phyloP scores from a whole-genome alignment of 2,329 filamentous ascomycete genomes.

The Aspergillus sp. region DNA sequence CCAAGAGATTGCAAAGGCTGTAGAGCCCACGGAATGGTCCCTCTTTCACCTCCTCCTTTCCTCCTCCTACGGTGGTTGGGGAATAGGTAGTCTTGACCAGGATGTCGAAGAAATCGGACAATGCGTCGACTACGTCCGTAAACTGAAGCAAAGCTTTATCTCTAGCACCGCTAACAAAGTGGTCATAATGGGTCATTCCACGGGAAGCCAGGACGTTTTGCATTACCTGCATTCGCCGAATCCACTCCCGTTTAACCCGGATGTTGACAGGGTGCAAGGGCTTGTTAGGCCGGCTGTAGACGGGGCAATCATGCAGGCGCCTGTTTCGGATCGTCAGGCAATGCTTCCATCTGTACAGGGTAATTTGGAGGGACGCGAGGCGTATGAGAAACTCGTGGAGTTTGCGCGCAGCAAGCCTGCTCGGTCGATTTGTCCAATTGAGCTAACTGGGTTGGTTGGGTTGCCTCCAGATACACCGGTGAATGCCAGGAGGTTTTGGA shows the following conservation, averaged over 20 bases:
- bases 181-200: slow-evolving; percentile 72
- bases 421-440: slow-evolving; percentile 37
- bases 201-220: slow-evolving; percentile 70
- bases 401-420: slow-evolving; percentile 36
- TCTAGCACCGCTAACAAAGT: slow-evolving; percentile 52
- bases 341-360: slow-evolving; percentile 43
- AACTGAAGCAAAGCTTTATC: slow-evolving; percentile 32
- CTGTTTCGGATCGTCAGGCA: slow-evolving; percentile 76
- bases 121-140: slow-evolving; percentile 57
- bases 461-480: slow-evolving; percentile 49
- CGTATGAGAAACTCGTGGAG: slow-evolving; percentile 40
- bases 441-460: slow-evolving; percentile 38
- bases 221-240: slow-evolving; percentile 61
- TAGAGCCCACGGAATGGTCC: slow-evolving; percentile 57
- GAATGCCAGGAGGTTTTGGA: slow-evolving; percentile 63
- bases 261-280: slow-evolving; percentile 34
- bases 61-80: slow-evolving; percentile 61
- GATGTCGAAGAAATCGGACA: slow-evolving; percentile 60
- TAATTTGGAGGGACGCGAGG: slow-evolving; percentile 27
- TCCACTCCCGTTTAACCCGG: slow-evolving; percentile 36
- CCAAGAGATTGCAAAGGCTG: slow-evolving; percentile 51
- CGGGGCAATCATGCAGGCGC: slow-evolving; percentile 78
- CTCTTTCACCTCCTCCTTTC: slow-evolving; percentile 57
- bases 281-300: slow-evolving; percentile 62
- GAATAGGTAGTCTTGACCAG: slow-evolving; percentile 54